Percentiles rank a stretch among this genome's conserved stretches.
phyloP scores from a whole-genome alignment of 345 rosid genomes.

The Angophora floribunda region DNA sequence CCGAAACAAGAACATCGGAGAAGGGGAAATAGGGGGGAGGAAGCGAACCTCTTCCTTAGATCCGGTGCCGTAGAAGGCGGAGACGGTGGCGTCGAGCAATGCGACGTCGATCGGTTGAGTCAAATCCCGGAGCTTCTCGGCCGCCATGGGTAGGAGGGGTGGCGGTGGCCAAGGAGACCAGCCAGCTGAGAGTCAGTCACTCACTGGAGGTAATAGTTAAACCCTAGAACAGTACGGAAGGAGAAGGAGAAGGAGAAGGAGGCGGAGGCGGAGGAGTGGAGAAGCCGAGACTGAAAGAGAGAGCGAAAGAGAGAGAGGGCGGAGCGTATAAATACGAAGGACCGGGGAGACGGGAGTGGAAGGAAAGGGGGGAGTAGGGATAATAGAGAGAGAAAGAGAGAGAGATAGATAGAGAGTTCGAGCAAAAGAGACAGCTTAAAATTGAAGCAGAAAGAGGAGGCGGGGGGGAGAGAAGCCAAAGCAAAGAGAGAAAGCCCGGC shows the following conservation, averaged over 20 bases:
- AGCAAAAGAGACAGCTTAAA: slow-evolving; percentile 59
- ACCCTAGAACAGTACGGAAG: slow-evolving; percentile 2
- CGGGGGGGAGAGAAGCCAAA: not conserved
- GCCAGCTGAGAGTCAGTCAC: not conserved
- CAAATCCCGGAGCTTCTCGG: slow-evolving; percentile 92
- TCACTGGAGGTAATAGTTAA: not conserved
- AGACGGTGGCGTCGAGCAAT: slow-evolving; percentile 92
- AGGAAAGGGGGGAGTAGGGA: not conserved
- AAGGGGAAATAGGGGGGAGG: not conserved
- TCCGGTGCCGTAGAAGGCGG: slow-evolving; percentile 99
- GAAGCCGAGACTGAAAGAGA: slow-evolving; percentile 9
- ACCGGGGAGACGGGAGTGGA: not conserved
- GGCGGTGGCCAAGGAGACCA: not conserved
- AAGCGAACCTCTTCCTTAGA: slow-evolving; percentile 88
- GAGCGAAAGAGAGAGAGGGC: not conserved
- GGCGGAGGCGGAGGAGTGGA: not conserved
- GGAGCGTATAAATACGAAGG: not conserved
- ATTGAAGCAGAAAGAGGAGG: slow-evolving; percentile 49
- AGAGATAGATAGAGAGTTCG: not conserved
- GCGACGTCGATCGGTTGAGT: slow-evolving; percentile 89
- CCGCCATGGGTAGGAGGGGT: slow-evolving; percentile 47
- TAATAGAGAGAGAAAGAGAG: not conserved
- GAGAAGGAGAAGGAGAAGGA: not conserved
- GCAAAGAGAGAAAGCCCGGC: too few relatives aligned
- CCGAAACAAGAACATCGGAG: not conserved